Conservation (phyloP, 768 basidiomycete genomes). For the Boletus fagicola region DNA sequence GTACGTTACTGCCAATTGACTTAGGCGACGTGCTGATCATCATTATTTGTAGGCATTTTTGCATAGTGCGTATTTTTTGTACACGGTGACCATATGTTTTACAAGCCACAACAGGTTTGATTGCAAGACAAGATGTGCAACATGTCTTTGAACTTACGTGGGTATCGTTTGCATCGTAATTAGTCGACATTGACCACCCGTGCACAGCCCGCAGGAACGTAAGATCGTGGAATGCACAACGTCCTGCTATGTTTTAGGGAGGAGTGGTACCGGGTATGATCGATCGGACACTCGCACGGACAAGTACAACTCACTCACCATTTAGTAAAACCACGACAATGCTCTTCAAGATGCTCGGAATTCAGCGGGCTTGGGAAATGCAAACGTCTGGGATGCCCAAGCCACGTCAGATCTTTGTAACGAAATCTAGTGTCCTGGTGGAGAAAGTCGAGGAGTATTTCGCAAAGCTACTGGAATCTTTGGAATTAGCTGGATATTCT, state of each 20-base stretch:
- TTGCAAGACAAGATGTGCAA: constrained; percentile 25
- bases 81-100: not conserved
- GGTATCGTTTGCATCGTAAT: not conserved
- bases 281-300: not conserved
- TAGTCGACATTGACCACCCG: constrained; percentile 13
- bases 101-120: constrained; percentile 17
- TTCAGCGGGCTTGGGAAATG: constrained; percentile 53
- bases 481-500: constrained; percentile 37
- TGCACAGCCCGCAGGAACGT: constrained; percentile 44
- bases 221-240: constrained; percentile 56
- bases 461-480: constrained; percentile 45
- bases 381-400: constrained; percentile 35
- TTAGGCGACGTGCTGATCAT: constrained; percentile 37
- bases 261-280: constrained; percentile 71
- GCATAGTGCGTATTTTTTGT: constrained; percentile 12
- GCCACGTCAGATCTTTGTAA: constrained; percentile 71
- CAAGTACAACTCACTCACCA: not conserved
- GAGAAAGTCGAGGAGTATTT: constrained; percentile 73
- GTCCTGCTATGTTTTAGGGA: constrained; percentile 65
- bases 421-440: constrained; percentile 66
- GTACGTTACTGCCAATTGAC: constrained; percentile 14
- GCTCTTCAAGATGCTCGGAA: constrained; percentile 71
- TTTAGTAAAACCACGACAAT: constrained; percentile 73
- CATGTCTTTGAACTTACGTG: constrained; percentile 30
- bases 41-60: constrained; percentile 23